Conservation (phyloP, 345 rosid genomes). For the Pseudoturritis turrita region DNA sequence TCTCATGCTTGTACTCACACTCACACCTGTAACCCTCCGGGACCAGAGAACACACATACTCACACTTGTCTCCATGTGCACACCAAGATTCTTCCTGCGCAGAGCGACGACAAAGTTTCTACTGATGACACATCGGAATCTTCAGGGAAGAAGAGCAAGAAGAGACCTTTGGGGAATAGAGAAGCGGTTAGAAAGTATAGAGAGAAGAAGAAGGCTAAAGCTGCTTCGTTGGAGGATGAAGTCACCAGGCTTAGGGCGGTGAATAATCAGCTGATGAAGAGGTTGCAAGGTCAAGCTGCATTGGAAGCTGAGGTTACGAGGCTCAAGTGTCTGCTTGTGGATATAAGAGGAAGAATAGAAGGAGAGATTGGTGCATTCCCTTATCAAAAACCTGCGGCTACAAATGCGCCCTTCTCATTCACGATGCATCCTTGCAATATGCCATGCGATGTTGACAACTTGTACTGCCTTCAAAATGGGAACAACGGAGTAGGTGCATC, state of each 20-base stretch:
- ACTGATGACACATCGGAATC: conserved; percentile 81
- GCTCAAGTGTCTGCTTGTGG: conserved; percentile 97
- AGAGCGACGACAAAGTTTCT: conserved; percentile 49
- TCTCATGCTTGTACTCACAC: conserved; percentile 87
- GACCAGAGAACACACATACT: conserved; percentile 86
- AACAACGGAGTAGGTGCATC: conserved; percentile 42
- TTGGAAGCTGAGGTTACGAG: conserved; percentile 84
- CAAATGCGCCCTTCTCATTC: conserved; percentile 38
- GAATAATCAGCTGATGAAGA: conserved; percentile 81
- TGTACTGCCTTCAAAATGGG: conserved; percentile 59
- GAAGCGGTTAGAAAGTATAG: conserved; percentile 96
- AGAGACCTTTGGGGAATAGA: conserved; percentile 70
- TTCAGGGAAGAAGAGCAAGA: conserved; percentile 49
- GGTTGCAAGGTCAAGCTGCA: conserved; percentile 83
- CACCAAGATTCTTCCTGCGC: conserved; percentile 64
- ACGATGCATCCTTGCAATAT: conserved; percentile 74
- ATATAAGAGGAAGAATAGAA: conserved; percentile 86
- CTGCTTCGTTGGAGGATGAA: conserved; percentile 92
- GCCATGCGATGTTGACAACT: conserved; percentile 57
- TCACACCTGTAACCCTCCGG: conserved; percentile 94
- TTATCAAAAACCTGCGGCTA: conserved; percentile 57
- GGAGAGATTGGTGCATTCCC: conserved; percentile 96
- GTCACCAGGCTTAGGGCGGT: conserved; percentile 54
- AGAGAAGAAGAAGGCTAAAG: conserved; percentile 90
- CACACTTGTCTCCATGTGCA: conserved; percentile 93